Base-by-base conservation (phyloP, 1,284 basidiomycete species). In the Kalmanozyma brasiliensis region DNA sequence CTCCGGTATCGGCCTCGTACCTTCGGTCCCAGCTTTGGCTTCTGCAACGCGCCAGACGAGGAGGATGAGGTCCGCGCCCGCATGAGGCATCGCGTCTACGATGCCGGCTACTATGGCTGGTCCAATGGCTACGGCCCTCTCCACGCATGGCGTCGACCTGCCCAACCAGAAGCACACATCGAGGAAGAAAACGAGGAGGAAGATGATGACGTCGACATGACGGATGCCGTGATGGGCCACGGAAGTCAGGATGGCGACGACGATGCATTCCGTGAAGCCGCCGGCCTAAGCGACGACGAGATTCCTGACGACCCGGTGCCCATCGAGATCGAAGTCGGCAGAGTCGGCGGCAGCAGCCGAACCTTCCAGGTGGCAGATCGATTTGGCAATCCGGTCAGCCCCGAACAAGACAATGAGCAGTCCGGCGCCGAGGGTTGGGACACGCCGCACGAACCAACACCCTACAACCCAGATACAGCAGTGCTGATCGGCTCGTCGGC, bases 21-120 rank as follows among this genome's bases (percentile, higher is more conserved):
- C 35, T 68, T 68, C 32, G 65, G 65, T 4, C 65, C 65, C 14
- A 68, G 59, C 26, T 68, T 68, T 19, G 65, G 65, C 42, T 68
- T 68, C 20, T 68, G 65, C 51, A 48, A 19, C 13, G 53, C 55
- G 7, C 57, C 65, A 33, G 53, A 58, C 49, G 59, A 68, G 22
- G 65, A 68, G 26, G 65, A 68, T 44, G 41, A 57, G 38, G 63
- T 58, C 1, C 53, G 69, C 10, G 61, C 64, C 3, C 48, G 58
- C 23, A 64, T 65, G 53, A 49, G 69, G 20, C 53, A 66, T 14
- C 55, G 55, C 13, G 59, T 66, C n/a, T 72, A 72, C 47, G 69
- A 72, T 24, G 53, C 64, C 7, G 65, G 64, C 34, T 43, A 62
- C 35, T 66, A 66, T 36, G 58, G 59, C 41, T 72, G 45, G 45